Evolutionary conservation across 345 rosid genomes (phyloP).

Genomic region (Aquilaria yunnanensis): DNA sequence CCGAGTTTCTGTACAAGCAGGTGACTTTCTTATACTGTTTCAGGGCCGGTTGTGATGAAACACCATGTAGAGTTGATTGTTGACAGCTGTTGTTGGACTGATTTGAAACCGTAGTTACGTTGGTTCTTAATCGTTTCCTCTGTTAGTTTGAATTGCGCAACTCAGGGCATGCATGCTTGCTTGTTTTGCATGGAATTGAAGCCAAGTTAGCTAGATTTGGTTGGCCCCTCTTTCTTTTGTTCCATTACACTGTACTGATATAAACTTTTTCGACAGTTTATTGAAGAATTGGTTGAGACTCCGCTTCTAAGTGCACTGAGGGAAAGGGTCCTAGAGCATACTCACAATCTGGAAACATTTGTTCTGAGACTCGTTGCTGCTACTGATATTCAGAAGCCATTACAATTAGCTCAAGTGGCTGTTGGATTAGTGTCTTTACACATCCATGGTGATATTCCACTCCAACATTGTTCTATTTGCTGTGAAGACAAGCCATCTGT

Average conservation of each 20-base stretch:
- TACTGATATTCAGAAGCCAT: constrained; percentile 50
- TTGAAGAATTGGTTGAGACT: constrained; percentile 50
- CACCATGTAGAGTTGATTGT: too few relatives aligned
- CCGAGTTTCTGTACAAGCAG: constrained; percentile 60
- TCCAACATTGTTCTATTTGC: constrained; percentile 75
- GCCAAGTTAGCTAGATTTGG: neutral
- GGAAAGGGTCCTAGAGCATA: constrained; percentile 66
- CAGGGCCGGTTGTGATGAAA: too few relatives aligned
- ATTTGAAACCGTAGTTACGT: neutral
- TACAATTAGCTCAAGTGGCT: constrained; percentile 71
- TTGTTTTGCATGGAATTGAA: neutral
- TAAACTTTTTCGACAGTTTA: constrained; percentile 42
- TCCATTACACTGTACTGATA: constrained; percentile 7
- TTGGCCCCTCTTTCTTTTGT: neutral
- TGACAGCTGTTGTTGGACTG: neutral
- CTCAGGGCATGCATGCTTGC: neutral
- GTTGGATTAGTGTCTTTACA: constrained; percentile 63
- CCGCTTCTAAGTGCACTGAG: constrained; percentile 71
- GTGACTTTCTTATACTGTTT: constrained; percentile 22
- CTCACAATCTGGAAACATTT: constrained; percentile 58
- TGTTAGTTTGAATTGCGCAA: neutral
- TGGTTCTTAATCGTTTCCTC: neutral
- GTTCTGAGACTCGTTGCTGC: constrained; percentile 52
- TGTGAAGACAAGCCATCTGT: constrained; percentile 70
- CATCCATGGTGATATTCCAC: constrained; percentile 27